Evolutionary conservation across 345 rosid genomes (phyloP), one percentile per base, ranked within the genome.

Genomic region (Eucalyptus tenuipes): DNA sequence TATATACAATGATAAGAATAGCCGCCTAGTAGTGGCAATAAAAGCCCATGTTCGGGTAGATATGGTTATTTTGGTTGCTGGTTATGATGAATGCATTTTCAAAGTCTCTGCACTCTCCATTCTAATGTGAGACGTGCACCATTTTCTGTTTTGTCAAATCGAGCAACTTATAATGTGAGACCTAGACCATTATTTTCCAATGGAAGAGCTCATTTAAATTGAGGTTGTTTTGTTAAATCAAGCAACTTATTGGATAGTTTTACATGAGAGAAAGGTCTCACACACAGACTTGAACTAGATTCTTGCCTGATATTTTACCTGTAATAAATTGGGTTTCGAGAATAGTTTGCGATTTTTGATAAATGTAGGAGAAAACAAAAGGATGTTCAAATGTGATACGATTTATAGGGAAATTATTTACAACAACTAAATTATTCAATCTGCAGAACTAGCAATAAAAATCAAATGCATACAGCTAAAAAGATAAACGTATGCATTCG

Each of bases 401-500:
- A 14, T n/a, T 66, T 16, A 31, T 31, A 2, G 79, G 33, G 2
- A 17, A 31, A 66, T 15, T n/a, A 66, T 31, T 16, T 31, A 66
- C 11, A 7, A 66, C 33, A 31, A 31, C 42, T 15, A 66, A 66
- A 66, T 31, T 31, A 15, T 7, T 66, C 79, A 31, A 31, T 66
- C 3, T 4, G 11, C 6, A 7, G 11, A 66, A 66, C 79, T 15
- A 31, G 79, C 40, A 16, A 15, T 31, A 1, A 66, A 31, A 66
- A 66, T 66, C 79, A 66, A 31, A n/a, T 66, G 42, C 10, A 16
- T 31, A 31, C 6, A 17, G 4, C 7, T 18, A 10, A 33, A 71
- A 71, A 71, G 33, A 71, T 17, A 9, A 2, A 17, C 6, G 3
- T 3, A 33, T 2, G 7, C 13, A 0, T 10, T 37, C 13, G 3